phyloP scores from a whole-genome alignment of 805 yeast species.

The Spathaspora hagerdaliae region DNA sequence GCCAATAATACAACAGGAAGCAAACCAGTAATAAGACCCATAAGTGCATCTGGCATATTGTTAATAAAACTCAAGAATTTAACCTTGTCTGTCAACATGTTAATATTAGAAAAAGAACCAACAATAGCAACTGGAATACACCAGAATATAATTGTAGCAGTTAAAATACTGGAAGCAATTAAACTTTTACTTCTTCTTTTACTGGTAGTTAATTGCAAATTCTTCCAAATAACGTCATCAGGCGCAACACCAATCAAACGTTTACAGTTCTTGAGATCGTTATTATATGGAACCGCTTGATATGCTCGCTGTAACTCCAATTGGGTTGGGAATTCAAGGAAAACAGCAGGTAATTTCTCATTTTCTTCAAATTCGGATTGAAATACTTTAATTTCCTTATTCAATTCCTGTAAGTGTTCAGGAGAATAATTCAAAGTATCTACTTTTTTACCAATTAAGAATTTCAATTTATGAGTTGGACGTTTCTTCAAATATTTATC shows the following conservation, averaged over 20 bases:
- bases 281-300: conserved; percentile 68
- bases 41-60: conserved; percentile 46
- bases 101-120: conserved; percentile 67
- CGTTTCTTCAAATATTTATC: conserved; percentile 73
- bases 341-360: conserved; percentile 62
- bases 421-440: conserved; percentile 74
- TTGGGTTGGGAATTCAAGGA: conserved; percentile 78
- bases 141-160: conserved; percentile 63
- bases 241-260: conserved; percentile 67
- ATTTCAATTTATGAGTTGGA: conserved; percentile 75
- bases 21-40: conserved; percentile 66
- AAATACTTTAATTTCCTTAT: conserved; percentile 54
- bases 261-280: conserved; percentile 43
- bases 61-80: conserved; percentile 55
- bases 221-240: conserved; percentile 81
- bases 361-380: conserved; percentile 53
- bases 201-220: conserved; percentile 54
- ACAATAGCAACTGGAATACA: conserved; percentile 77
- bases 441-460: conserved; percentile 77
- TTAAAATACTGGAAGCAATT: conserved; percentile 60
- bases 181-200: conserved; percentile 55
- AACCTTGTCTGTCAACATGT: conserved; percentile 50
- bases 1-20: conserved; percentile 67
- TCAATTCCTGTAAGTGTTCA: conserved; percentile 64
- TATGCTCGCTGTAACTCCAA: conserved; percentile 84